Base-by-base conservation (phyloP, 2,329 filamentous ascomycete species). In the Botrytis pseudocinerea region DNA sequence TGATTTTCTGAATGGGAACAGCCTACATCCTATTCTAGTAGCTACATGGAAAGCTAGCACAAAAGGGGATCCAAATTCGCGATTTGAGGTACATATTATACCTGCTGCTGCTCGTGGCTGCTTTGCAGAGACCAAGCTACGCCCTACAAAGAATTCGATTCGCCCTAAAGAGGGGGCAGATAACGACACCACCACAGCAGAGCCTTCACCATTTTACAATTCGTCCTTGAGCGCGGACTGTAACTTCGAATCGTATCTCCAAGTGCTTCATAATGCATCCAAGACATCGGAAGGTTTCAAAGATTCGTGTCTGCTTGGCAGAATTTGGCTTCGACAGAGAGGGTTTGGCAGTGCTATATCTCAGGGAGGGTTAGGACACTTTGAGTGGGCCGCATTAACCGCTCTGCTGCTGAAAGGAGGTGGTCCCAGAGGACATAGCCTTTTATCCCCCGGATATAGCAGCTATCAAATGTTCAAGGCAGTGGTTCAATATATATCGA, bases 401-500 rank as follows among this genome's bases (percentile, higher is more conserved):
- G 93, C 95, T 46, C 85, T 97, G 22, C 84, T 98, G 2, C 85
- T 98, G 60, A 90, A 94, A 81, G 89, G 89, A n/a, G 93, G 93
- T 40, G 92, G 91, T 10, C 87, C 89, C 10, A 91, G 91, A 74
- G 92, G 92, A 2, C 88, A 90, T 76, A 87, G 92, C 2, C 84
- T 93, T 9, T 86, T 98, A 25, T 94, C 94, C 9, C 86, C 89
- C 8, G 93, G 93, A 12, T 92, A 97, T 78, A 97, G 92, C 83
- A 92, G 92, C 82, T 96, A 95, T 38, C 95, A 98, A 82, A 87
- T 98, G 62, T 98, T 99, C 87, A 98, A 98, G 82, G 95, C 94
- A 4, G 90, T 91, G 1, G 84, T 99, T n/a, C 95, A 98, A 80
- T 96, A 95, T 77, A 84, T 99, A 28, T 90, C 92, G 1, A 87